Conservation (phyloP, 371 early-diverging fungal genomes). For the Rhizopus microsporus region DNA sequence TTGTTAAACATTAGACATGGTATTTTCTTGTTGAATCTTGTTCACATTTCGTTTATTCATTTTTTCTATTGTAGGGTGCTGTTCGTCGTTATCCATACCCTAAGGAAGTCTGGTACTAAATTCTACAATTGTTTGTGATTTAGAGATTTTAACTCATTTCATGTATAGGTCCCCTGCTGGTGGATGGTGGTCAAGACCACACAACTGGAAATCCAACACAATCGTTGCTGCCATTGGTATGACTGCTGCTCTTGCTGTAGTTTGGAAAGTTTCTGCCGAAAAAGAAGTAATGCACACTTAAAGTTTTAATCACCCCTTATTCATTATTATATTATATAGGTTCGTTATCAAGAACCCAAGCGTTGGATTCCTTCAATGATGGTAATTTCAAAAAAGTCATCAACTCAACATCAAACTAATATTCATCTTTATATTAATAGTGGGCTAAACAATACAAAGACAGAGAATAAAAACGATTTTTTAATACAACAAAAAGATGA, state of each 20-base stretch:
- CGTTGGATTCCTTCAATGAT: constrained; percentile 85
- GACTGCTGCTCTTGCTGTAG: constrained; percentile 60
- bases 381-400: constrained; percentile 31
- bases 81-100: constrained; percentile 57
- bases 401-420: constrained; percentile 1
- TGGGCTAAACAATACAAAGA: constrained; percentile 82
- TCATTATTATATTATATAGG: constrained; percentile 17
- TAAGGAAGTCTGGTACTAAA: constrained; percentile 51
- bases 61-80: constrained; percentile 25
- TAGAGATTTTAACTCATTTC: neutral
- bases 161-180: constrained; percentile 72
- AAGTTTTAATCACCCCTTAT: neutral
- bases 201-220: constrained; percentile 80
- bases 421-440: constrained; percentile 23
- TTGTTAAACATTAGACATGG: neutral
- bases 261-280: constrained; percentile 81
- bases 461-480: constrained; percentile 22
- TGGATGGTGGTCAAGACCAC: constrained; percentile 91
- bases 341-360: constrained; percentile 69
- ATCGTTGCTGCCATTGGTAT: constrained; percentile 70
- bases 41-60: neutral
- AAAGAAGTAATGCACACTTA: constrained; percentile 61
- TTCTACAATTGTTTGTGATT: neutral
- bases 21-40: neutral
- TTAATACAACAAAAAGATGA: constrained; percentile 5